These are phyloP conservation scores for Debaryomyces fabryi DNA, from an alignment of 1,139 yeast genomes.

Conservation along the genomic window DNA sequence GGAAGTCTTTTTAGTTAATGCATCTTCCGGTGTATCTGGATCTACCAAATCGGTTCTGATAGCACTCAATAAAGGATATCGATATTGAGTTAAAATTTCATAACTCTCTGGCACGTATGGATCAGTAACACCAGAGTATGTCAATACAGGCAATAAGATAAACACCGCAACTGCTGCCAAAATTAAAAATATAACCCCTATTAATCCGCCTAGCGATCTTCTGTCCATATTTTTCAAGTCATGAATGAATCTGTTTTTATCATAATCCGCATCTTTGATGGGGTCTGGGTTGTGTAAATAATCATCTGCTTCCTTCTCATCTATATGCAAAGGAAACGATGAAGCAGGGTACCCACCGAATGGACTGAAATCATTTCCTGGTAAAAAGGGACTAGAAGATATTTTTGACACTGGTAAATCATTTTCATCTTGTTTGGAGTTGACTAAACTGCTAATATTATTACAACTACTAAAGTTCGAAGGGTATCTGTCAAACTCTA, in stretches of 20 bases:
- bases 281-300: slow-evolving; percentile 94
- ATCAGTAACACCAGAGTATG: slow-evolving; percentile 65
- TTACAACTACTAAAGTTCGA: slow-evolving; percentile 21
- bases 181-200: slow-evolving; percentile 59
- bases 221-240: slow-evolving; percentile 65
- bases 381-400: slow-evolving; percentile 23
- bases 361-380: slow-evolving; percentile 58
- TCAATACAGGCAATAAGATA: slow-evolving; percentile 71
- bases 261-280: slow-evolving; percentile 79
- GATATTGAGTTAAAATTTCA: slow-evolving; percentile 56
- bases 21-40: slow-evolving; percentile 74
- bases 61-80: slow-evolving; percentile 62
- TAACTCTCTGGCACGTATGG: slow-evolving; percentile 32
- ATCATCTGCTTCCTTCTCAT: slow-evolving; percentile 91
- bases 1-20: slow-evolving; percentile 44
- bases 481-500: slow-evolving; percentile 63
- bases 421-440: background rate
- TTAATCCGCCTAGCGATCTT: slow-evolving; percentile 58
- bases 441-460: slow-evolving; percentile 24
- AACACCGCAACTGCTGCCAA: slow-evolving; percentile 66
- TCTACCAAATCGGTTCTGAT: slow-evolving; percentile 67
- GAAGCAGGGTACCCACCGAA: slow-evolving; percentile 95
- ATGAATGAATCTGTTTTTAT: slow-evolving; percentile 58
- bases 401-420: slow-evolving; percentile 20
- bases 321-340: slow-evolving; percentile 80